These are phyloP conservation scores for Mycena vulgaris DNA, from an alignment of 768 basidiomycete species.

Conservation along the genomic window DNA sequence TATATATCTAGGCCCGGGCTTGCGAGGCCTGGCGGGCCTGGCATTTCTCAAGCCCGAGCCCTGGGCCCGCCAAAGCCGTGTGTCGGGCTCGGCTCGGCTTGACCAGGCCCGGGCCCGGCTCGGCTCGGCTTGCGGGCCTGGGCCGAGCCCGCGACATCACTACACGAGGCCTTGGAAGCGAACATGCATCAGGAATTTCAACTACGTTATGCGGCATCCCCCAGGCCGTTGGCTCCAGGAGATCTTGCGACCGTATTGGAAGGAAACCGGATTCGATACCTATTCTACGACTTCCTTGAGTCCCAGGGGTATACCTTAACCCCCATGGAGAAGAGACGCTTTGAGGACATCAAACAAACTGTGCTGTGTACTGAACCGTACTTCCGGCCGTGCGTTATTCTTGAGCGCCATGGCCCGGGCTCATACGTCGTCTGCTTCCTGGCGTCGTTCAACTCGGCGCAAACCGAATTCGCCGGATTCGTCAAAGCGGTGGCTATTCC, in stretches of 20 bases:
- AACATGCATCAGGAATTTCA: not conserved
- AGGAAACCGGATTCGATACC: not conserved
- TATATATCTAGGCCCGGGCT: too few relatives aligned
- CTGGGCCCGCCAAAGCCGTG: too few relatives aligned
- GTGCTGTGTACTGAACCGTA: too few relatives aligned
- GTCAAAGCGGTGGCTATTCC: too few relatives aligned
- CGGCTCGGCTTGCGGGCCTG: too few relatives aligned
- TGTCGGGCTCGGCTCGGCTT: too few relatives aligned
- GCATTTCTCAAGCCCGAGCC: too few relatives aligned
- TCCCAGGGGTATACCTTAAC: not conserved
- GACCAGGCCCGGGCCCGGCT: too few relatives aligned
- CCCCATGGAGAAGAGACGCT: not conserved
- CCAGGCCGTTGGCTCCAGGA: too few relatives aligned
- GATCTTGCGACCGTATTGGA: not conserved
- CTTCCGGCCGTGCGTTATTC: constrained; percentile 24
- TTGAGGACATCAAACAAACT: not conserved
- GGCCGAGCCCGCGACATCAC: too few relatives aligned
- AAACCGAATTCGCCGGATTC: too few relatives aligned
- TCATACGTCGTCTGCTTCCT: constrained; percentile 16
- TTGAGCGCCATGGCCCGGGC: constrained; percentile 1
- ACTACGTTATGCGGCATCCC: not conserved
- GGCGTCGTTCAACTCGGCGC: not conserved
- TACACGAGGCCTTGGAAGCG: not conserved
- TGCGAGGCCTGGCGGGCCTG: too few relatives aligned
- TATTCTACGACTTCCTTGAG: constrained; percentile 1